Conservation (phyloP, 306 rosid species). For the Morella rubra region DNA sequence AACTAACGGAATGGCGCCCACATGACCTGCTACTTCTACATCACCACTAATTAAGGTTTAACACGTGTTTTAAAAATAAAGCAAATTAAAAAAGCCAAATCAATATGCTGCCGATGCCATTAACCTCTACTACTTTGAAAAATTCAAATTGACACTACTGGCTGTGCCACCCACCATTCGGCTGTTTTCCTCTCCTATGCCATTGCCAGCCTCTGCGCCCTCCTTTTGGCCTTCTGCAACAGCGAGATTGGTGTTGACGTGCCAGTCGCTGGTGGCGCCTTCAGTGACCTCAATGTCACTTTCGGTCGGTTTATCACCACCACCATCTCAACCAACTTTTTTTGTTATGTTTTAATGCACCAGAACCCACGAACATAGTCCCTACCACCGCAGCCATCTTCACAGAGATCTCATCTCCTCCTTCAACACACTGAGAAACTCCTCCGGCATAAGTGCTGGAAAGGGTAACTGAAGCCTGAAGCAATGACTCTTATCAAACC, state of each 20-base stretch:
- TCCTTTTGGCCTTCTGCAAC: slow-evolving; percentile 92
- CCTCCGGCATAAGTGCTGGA: slow-evolving; percentile 89
- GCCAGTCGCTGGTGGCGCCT: slow-evolving; percentile 98
- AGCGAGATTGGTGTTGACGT: slow-evolving; percentile 92
- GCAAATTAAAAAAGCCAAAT: too few relatives aligned
- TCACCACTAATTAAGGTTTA: too few relatives aligned
- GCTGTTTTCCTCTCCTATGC: slow-evolving; percentile 77
- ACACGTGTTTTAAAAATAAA: too few relatives aligned
- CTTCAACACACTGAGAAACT: slow-evolving; percentile 79
- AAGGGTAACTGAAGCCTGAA: slow-evolving; percentile 63
- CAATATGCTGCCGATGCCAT: too few relatives aligned
- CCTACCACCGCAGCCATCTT: not conserved
- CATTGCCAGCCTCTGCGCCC: slow-evolving; percentile 95
- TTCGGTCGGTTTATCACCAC: slow-evolving; percentile 57
- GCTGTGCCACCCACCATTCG: slow-evolving; percentile 51
- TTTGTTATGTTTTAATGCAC: not conserved
- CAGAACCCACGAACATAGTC: not conserved
- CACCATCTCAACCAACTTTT: not conserved
- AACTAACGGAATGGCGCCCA: too few relatives aligned
- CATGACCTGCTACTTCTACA: too few relatives aligned
- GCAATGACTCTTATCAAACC: slow-evolving; percentile 76
- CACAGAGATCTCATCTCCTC: slow-evolving; percentile 57
- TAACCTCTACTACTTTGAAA: too few relatives aligned
- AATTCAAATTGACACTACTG: too few relatives aligned
- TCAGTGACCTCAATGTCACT: slow-evolving; percentile 90